Base-by-base conservation (phyloP, 768 basidiomycete species). In the Roridomyces roridus region DNA sequence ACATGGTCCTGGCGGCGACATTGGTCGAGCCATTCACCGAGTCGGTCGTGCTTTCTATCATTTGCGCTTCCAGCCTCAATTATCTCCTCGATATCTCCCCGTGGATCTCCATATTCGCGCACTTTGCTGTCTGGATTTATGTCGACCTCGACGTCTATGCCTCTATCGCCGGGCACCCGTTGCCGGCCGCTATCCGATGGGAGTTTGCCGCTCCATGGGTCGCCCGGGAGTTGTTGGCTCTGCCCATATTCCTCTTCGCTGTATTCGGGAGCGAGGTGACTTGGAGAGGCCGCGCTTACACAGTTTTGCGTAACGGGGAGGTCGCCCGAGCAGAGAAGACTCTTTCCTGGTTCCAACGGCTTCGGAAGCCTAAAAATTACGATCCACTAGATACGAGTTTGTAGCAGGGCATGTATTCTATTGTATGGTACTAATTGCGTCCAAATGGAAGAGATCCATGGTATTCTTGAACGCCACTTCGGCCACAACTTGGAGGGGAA, bases 21-120 rank as follows among this genome's bases (percentile, higher is more conserved):
- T 51, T 98, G 49, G 64, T 92, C 18, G 97, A 99, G 70, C 97
- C 97, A 2, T 86, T 98, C 69, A 97, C 95, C 17, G 97, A 99
- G 73, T 87, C 85, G 40, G 71, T 97, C 36, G 71, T 94, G 24
- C 77, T 88, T 28, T 88, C 91, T 28, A 55, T 82, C 24, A 81
- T 96, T 53, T 85, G 85, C 20, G 79, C 84, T 24, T 72, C 80
- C 47, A 84, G 88, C 52, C 66, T 86, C 46, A 68, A 70, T 25
- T 77, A 80, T 51, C 73, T 89, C 26, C 79, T 80, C 34, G 81
- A 72, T 44, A 67, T 85, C 46, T 81, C 86, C 0, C 64, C 67
- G 28, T 84, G 81, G 82, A 60, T 86, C 20, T 85, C 85, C 67
- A 64, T 86, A 29, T 66, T 80, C 2, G 53, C 83, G 3, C 91